These are phyloP conservation scores for Anisodus acutangulus DNA, from an alignment of 257 asterid species.

Conservation along the genomic window DNA sequence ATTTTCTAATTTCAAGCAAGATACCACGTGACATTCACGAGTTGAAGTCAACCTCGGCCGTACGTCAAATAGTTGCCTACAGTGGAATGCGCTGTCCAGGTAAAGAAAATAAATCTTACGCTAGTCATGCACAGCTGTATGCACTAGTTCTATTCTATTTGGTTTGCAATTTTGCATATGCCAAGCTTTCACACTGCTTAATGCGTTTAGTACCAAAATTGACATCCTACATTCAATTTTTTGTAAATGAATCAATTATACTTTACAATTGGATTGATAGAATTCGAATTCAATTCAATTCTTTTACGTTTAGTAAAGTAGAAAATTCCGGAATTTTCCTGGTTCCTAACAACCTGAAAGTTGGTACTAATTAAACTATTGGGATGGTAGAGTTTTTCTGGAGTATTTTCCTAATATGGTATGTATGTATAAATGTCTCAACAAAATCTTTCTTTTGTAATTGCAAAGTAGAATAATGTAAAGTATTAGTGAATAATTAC, in stretches of 20 bases:
- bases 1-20: constrained; percentile 8
- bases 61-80: background rate
- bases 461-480: background rate
- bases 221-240: background rate
- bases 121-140: constrained; percentile 22
- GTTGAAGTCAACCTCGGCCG: constrained; percentile 6
- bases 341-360: background rate
- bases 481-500: too few relatives aligned
- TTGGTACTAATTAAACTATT: background rate
- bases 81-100: constrained; percentile 1
- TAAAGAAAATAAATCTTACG: background rate
- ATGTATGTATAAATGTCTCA: background rate
- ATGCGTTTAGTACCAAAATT: background rate
- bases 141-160: constrained; percentile 26
- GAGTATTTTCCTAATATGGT: background rate
- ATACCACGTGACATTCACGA: constrained; percentile 8
- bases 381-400: background rate
- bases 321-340: background rate
- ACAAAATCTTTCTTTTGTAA: background rate
- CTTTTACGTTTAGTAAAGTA: background rate
- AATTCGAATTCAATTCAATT: background rate
- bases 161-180: background rate
- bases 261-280: background rate
- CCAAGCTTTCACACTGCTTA: background rate
- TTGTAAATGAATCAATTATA: background rate